Base-by-base conservation (phyloP, 2,329 filamentous ascomycete species). In the Aspergillus costaricaensis region DNA sequence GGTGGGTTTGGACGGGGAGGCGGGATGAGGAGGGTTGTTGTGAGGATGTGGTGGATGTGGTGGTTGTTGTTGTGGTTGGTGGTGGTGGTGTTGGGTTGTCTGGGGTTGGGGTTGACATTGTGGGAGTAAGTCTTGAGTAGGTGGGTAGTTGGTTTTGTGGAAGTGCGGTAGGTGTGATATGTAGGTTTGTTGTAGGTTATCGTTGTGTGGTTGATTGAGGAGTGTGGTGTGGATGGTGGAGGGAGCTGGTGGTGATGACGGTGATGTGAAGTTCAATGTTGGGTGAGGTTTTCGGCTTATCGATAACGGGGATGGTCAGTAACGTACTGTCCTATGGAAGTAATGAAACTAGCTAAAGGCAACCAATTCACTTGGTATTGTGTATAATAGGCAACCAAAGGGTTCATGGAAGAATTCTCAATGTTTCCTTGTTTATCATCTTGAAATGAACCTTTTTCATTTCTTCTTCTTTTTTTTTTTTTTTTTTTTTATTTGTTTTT, bases 1-100 rank as follows among this genome's bases (percentile, higher is more conserved):
- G 86, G 72, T 86, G 85, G 17, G 83, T 82, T 68, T 79, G 81
- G 53, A 84, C 67, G 65, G 70, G 72, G 55, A 75, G 69, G 41
- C 58, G 55, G 30, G 6, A 21, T 19, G 48, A 23, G 21, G 21
- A 23, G 21, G 21, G 27, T 8, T 9, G 8, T 32, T 39, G 36
- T 57, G n/a, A 10, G 27, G 27, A 2, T 15, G 48, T 21, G 51
- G 54, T 14, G n/a, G n/a, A n/a, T n/a, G n/a, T n/a, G 14, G 59
- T 57, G 19, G 48, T 21, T 47, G 54, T 14, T 10, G 59, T 57
- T 17, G 48, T 17, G 41, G 54, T 6, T 30, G 27, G 27, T 30
- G 27, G 27, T 30, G 27, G 27, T 30, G 27, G 27, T 54, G 23
- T 39, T 30, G 12, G 38, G 56, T 17, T 5, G 38, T 57, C 7